Evolutionary conservation across 768 basidiomycete genomes (phyloP), one percentile per base, ranked within the genome.

Genomic region (Boletellus sp.): DNA sequence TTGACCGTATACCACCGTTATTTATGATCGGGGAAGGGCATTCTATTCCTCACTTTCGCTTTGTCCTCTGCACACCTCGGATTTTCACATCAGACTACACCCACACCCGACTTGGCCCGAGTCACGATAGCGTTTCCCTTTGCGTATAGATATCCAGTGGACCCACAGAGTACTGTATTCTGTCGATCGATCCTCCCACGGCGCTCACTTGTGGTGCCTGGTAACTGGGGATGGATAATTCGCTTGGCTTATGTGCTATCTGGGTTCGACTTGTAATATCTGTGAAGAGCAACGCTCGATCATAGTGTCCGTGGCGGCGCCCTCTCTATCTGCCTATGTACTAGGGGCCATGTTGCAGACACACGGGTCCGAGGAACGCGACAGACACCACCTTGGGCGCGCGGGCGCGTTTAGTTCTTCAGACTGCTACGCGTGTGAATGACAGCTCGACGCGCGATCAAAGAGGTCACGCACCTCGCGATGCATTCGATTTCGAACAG

Each of bases 401-500:
- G 24, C 8, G 7, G 28, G 11, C 28, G 28, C 28, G 8, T 9
- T 52, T 17, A 62, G 17, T 62, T 48, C 52, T 58, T 60, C 28
- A 63, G 41, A 39, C 64, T 66, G 38, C 23, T 3, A 17, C 33
- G n/a, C 31, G 6, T 2, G n/a, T 55, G 32, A 13, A 24, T 15
- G 8, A 47, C 1, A 22, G 36, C 26, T 40, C 24, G 6, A 16
- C 11, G 37, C n/a, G 12, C 28, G 23, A 39, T 6, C 12, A 11
- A 50, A 6, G 6, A 3, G 19, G 11, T 17, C 9, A 58, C 79
- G 46, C 58, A 84, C 85, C 84, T 85, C 12, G 84, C 90, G 67
- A 94, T 87, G 52, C 81, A 84, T 70, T 98, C 95, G 48, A 98
- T 80, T 77, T 98, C 95, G 44, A 96, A 84, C 32, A 94, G 75